phyloP scores from a whole-genome alignment of 106 monocot genomes.

The Dioscorea alata region DNA sequence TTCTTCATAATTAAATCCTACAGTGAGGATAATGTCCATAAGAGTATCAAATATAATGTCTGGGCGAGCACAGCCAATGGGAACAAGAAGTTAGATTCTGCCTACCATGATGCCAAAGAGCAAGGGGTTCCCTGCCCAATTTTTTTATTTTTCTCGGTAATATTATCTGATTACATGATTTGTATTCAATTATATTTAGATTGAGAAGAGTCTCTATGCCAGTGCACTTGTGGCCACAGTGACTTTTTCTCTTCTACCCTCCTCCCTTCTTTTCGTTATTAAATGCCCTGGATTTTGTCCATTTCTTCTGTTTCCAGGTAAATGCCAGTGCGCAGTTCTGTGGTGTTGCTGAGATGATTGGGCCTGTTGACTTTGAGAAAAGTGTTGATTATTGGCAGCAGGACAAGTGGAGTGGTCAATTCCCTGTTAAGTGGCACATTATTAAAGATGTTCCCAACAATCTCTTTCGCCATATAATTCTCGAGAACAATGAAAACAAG shows the following conservation, averaged over 20 bases:
- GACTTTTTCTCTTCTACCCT: background rate
- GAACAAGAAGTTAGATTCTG: slow-evolving; percentile 78
- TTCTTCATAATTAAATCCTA: slow-evolving; percentile 94
- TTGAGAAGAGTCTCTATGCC: too few species aligned
- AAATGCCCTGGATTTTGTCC: background rate
- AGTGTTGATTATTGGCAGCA: slow-evolving; percentile 96
- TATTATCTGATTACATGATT: background rate
- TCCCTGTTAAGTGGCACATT: slow-evolving; percentile 89
- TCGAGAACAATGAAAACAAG: slow-evolving; percentile 92
- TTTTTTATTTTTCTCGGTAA: slow-evolving; percentile 96
- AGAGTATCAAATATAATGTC: slow-evolving; percentile 91
- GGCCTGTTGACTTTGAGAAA: slow-evolving; percentile 87
- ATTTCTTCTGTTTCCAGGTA: slow-evolving; percentile 13
- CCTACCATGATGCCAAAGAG: slow-evolving; percentile 63
- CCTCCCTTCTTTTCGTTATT: background rate
- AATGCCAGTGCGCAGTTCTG: slow-evolving; percentile 89
- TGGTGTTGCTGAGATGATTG: slow-evolving; percentile 93
- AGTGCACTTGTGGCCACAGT: too few species aligned
- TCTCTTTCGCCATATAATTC: slow-evolving; percentile 81
- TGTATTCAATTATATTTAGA: background rate
- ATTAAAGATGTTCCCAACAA: slow-evolving; percentile 87
- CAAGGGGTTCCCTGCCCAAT: slow-evolving; percentile 51
- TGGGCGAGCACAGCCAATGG: slow-evolving; percentile 97
- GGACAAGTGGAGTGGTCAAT: slow-evolving; percentile 86
- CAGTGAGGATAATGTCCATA: slow-evolving; percentile 96